Evolutionary conservation across 331 rosid genomes (phyloP), one percentile per base, ranked within the genome.

Genomic region (Saraca asoca): DNA sequence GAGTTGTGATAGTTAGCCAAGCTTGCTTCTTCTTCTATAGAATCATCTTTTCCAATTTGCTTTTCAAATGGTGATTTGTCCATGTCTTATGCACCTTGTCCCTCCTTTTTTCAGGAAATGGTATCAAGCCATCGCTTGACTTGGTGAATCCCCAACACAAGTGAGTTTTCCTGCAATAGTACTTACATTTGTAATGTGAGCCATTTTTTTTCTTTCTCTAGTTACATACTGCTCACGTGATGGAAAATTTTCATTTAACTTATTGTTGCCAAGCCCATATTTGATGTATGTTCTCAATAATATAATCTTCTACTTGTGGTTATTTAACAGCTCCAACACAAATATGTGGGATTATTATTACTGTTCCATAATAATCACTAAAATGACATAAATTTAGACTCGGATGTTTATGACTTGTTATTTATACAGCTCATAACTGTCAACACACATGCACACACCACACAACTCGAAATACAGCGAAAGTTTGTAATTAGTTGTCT

Each of bases 81-180:
- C 55, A 58, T 50, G 34, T 64, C 70, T 63, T 68, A 62, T 48
- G 24, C 58, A 55, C 29, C 43, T 50, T 13, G 17, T 75, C 51
- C 69, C 68, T 63, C 68, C 41, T 19, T 44, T 75, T 59, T 71
- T 50, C 81, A 90, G 97, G 96, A 76, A 80, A 78, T 69, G 78
- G 77, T 18, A 49, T 86, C 71, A 82, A 88, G 78, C 96, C 96
- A 7, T 41, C 84, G 66, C 71, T 90, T 69, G 90, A 93, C 78
- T 79, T 82, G 66, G 83, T 73, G 63, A 93, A 90, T 84, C 96
- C 94, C 57, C 98, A 93, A 55, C 93, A 82, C 78, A 93, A 78
- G 98, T 93, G 80, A 86, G 97, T 75, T 74, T 64, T 58, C 29
- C 0, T 49, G 31, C 31, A 24, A 24, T 24, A 24, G 31, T 53